Evolutionary conservation across 1,284 basidiomycete genomes (phyloP).

Genomic region (Papiliotrema flavescens): DNA sequence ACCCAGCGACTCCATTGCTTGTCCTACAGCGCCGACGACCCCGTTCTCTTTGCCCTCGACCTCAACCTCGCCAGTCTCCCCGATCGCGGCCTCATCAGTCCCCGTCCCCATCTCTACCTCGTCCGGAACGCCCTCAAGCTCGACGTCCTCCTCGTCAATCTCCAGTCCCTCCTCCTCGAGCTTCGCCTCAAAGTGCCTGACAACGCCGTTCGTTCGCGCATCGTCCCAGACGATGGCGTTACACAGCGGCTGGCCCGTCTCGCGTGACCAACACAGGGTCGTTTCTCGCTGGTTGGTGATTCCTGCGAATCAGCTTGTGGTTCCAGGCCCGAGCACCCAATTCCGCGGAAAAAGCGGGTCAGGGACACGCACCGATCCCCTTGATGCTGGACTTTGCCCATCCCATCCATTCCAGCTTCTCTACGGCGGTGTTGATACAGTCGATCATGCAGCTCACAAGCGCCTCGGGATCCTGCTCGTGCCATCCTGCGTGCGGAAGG

Average conservation of each 20-base stretch:
- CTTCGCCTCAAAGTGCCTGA: slow-evolving; percentile 72
- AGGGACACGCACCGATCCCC: slow-evolving; percentile 68
- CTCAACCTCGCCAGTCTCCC: slow-evolving; percentile 28
- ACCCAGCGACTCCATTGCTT: slow-evolving; percentile 28
- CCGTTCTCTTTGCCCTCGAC: slow-evolving; percentile 17
- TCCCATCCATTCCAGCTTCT: slow-evolving; percentile 68
- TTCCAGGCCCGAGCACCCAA: background rate
- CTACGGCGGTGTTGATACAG: slow-evolving; percentile 72
- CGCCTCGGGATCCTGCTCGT: slow-evolving; percentile 87
- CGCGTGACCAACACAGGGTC: slow-evolving; percentile 86
- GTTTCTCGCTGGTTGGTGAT: slow-evolving; percentile 99
- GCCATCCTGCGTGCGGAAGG: slow-evolving; percentile 89
- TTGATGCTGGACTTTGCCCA: slow-evolving; percentile 75
- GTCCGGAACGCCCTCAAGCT: background rate
- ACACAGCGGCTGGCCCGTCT: slow-evolving; percentile 82
- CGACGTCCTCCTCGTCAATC: slow-evolving; percentile 50
- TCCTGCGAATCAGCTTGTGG: slow-evolving; percentile 52
- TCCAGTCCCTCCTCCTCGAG: slow-evolving; percentile 72
- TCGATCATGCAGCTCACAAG: slow-evolving; percentile 72
- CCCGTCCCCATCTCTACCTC: slow-evolving; percentile 24
- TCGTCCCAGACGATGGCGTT: slow-evolving; percentile 96
- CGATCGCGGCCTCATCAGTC: slow-evolving; percentile 31
- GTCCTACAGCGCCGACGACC: slow-evolving; percentile 13
- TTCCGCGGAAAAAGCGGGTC: too few relatives aligned
- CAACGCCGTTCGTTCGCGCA: slow-evolving; percentile 77